Evolutionary conservation across 1,284 basidiomycete genomes (phyloP).

Genomic region (Anthracocystis setariae): DNA sequence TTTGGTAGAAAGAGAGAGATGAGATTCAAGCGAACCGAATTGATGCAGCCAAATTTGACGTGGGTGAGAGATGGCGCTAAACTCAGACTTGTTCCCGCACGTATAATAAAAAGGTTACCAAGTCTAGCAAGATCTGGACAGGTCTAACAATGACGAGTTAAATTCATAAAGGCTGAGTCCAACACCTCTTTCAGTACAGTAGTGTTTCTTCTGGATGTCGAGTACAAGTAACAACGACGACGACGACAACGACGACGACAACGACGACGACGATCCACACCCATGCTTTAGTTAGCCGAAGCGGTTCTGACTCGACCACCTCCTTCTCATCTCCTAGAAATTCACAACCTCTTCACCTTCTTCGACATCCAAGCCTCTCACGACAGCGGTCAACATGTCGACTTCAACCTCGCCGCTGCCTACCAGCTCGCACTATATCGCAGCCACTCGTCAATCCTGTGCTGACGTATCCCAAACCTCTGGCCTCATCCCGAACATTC

Average conservation of each 20-base stretch:
- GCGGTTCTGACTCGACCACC: neutral
- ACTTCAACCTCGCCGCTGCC: constrained; percentile 7
- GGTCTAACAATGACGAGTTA: no score
- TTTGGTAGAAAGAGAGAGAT: no score
- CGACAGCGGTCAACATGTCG: neutral
- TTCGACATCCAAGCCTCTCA: neutral
- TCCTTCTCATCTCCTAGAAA: neutral
- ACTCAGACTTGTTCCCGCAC: constrained; percentile 12
- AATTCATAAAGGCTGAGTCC: constrained; percentile 23
- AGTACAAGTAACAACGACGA: neutral
- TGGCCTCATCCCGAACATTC: constrained; percentile 18
- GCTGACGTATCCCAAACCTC: neutral
- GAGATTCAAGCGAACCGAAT: no score
- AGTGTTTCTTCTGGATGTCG: constrained; percentile 2
- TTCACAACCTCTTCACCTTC: neutral
- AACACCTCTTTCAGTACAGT: no score
- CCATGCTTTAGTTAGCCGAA: no score
- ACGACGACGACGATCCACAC: no score
- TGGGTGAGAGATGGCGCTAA: neutral
- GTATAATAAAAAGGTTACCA: constrained; percentile 6
- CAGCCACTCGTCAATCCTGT: constrained; percentile 28
- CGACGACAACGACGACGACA: no score
- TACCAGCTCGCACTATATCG: constrained; percentile 23
- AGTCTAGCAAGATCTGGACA: neutral
- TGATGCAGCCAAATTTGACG: constrained; percentile 1